A percentile compares a stretch with the other conserved stretches of the same genome.
Evolutionary conservation across 2,329 filamentous ascomycete species (phyloP).

Genomic region (Madurella fahalii): DNA sequence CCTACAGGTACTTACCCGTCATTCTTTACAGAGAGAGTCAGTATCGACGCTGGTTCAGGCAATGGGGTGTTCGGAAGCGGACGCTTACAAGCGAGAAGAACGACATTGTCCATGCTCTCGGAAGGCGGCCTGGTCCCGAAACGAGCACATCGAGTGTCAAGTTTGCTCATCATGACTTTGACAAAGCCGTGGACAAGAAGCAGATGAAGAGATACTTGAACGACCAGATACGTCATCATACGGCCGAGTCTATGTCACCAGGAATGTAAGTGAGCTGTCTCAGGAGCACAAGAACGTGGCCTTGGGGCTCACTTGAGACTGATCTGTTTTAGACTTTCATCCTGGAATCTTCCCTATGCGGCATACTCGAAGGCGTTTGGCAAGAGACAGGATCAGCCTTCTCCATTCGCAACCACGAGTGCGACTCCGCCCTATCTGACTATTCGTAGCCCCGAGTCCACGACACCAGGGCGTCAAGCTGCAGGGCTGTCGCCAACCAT

Average conservation of each 20-base stretch:
- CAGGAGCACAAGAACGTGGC: too few species aligned
- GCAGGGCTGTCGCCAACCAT: too few species aligned
- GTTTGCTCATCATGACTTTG: not conserved
- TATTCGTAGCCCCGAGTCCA: constrained; percentile 1
- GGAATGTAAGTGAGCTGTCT: constrained; percentile 1
- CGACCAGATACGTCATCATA: not conserved
- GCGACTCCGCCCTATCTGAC: not conserved
- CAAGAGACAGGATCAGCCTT: not conserved
- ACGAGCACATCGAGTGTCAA: constrained; percentile 4
- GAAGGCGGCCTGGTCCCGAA: too few species aligned
- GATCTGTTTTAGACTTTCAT: not conserved
- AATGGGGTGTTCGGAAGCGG: constrained; percentile 6
- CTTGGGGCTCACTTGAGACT: too few species aligned
- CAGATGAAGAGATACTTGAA: constrained; percentile 4
- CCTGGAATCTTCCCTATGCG: constrained; percentile 6
- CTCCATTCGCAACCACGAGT: not conserved
- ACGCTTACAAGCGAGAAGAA: not conserved
- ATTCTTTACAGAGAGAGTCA: not conserved
- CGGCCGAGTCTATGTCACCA: not conserved
- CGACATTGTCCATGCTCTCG: too few species aligned
- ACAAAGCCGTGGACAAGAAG: constrained; percentile 8
- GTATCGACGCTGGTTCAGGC: constrained; percentile 5
- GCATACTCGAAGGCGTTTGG: not conserved
- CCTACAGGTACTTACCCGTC: too few species aligned
- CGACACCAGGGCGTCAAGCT: too few species aligned